Evolutionary conservation across 2,329 filamentous ascomycete genomes (phyloP).

Genomic region (Penicillium occitanis): DNA sequence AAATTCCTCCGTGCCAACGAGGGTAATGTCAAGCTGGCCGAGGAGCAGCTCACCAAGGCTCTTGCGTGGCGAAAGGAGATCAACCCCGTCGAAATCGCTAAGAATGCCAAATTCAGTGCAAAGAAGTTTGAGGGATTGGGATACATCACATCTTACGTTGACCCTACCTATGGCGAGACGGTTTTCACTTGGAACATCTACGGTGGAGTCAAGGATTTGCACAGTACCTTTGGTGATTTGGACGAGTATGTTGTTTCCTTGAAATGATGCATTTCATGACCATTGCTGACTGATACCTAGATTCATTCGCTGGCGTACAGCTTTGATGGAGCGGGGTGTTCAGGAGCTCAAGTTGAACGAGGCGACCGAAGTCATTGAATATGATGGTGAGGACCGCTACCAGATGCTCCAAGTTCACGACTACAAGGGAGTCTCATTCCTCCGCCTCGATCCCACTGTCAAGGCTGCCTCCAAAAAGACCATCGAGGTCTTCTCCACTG

Average conservation of each 20-base stretch:
- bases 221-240: constrained; percentile 76
- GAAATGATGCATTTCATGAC: not conserved
- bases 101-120: constrained; percentile 61
- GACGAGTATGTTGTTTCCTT: constrained; percentile 64
- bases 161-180: constrained; percentile 53
- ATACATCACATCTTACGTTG: constrained; percentile 71
- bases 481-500: constrained; percentile 74
- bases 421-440: constrained; percentile 83
- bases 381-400: constrained; percentile 70
- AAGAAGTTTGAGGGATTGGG: constrained; percentile 75
- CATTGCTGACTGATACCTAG: constrained; percentile 46
- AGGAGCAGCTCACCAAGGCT: constrained; percentile 74
- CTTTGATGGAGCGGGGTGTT: constrained; percentile 84
- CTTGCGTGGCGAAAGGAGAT: constrained; percentile 79
- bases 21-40: constrained; percentile 69
- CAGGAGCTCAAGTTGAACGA: constrained; percentile 68
- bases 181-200: constrained; percentile 93
- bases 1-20: constrained; percentile 93
- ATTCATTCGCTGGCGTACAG: constrained; percentile 86
- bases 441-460: constrained; percentile 74
- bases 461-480: constrained; percentile 76
- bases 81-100: constrained; percentile 66
- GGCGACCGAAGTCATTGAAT: constrained; percentile 67
- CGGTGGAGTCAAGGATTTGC: constrained; percentile 77
- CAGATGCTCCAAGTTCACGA: constrained; percentile 93